These are phyloP conservation scores for Petasospora fabianii DNA, from an alignment of 1,139 yeast genomes.

Conservation along the genomic window DNA sequence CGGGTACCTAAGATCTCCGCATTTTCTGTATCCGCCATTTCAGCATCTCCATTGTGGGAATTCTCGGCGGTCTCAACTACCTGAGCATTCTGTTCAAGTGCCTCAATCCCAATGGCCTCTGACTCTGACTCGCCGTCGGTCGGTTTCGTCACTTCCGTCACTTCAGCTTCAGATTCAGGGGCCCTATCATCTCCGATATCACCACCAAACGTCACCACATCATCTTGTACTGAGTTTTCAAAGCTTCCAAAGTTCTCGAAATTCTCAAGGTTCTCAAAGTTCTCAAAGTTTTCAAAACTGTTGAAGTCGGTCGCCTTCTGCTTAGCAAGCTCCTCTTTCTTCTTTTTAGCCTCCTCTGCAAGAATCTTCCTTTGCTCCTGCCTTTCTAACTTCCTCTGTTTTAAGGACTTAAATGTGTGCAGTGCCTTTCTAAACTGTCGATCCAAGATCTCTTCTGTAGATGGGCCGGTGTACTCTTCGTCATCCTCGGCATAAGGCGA, in stretches of 20 bases:
- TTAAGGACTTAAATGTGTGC: slow-evolving; percentile 15
- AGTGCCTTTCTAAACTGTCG: slow-evolving; percentile 18
- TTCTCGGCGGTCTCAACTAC: too few species aligned
- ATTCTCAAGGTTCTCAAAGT: slow-evolving; percentile 14
- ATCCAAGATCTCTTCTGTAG: slow-evolving; percentile 17
- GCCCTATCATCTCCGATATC: neutral
- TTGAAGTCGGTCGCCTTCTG: slow-evolving; percentile 9
- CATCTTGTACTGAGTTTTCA: neutral
- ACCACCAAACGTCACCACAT: neutral
- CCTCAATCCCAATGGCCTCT: too few species aligned
- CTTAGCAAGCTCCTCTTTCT: slow-evolving; percentile 10
- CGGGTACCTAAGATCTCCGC: too few species aligned
- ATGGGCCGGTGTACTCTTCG: neutral
- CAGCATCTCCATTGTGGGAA: too few species aligned
- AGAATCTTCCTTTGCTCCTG: slow-evolving; percentile 13
- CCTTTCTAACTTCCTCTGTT: slow-evolving; percentile 15
- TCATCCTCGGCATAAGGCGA: slow-evolving; percentile 15
- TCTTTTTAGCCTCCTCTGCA: slow-evolving; percentile 15
- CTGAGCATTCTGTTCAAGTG: too few species aligned
- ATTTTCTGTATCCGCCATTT: too few species aligned
- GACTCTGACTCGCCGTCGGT: too few species aligned
- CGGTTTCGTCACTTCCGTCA: too few species aligned
- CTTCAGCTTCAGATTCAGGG: neutral
- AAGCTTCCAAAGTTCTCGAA: slow-evolving; percentile 9
- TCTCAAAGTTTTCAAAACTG: slow-evolving; percentile 17